Conservation (phyloP, 352 stramenopile genomes). For the Pythium apleroticum region DNA sequence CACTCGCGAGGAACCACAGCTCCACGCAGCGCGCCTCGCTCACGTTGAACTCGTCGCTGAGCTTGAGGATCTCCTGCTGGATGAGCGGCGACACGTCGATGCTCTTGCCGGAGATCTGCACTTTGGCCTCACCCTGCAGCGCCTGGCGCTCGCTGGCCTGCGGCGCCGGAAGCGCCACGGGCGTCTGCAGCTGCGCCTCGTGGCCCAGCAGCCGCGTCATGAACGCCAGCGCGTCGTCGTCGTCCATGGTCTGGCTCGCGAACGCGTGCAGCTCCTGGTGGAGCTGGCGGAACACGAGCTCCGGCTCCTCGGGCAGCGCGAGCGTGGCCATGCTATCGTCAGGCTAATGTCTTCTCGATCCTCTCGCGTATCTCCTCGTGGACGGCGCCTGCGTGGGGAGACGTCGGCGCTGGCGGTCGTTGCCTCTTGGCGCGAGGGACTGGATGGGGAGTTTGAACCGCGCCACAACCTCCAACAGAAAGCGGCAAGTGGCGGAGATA, state of each 20-base stretch:
- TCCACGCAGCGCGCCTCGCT: constrained; percentile 69
- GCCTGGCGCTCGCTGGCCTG: constrained; percentile 51
- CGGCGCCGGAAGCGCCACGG: constrained; percentile 38
- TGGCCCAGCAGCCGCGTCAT: constrained; percentile 50
- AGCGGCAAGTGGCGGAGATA: constrained; percentile 17
- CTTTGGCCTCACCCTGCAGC: constrained; percentile 56
- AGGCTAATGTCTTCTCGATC: not conserved
- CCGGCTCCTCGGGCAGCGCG: constrained; percentile 49
- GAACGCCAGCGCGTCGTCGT: constrained; percentile 57
- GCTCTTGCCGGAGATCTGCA: constrained; percentile 57
- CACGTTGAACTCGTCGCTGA: constrained; percentile 74
- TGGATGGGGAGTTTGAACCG: constrained; percentile 17
- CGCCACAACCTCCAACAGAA: constrained; percentile 19
- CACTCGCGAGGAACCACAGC: constrained; percentile 79
- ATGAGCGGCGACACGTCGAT: constrained; percentile 78
- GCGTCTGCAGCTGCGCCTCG: constrained; percentile 42
- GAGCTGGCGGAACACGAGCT: constrained; percentile 70
- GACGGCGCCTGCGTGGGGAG: not conserved
- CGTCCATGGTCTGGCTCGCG: constrained; percentile 61
- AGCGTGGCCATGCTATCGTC: constrained; percentile 20
- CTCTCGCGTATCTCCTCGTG: not conserved
- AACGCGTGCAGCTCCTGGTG: constrained; percentile 72
- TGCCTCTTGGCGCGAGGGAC: constrained; percentile 17
- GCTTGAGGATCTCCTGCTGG: constrained; percentile 76
- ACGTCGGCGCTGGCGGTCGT: constrained; percentile 3